Conservation (phyloP, 306 rosid genomes). For the Lupinus albus region DNA sequence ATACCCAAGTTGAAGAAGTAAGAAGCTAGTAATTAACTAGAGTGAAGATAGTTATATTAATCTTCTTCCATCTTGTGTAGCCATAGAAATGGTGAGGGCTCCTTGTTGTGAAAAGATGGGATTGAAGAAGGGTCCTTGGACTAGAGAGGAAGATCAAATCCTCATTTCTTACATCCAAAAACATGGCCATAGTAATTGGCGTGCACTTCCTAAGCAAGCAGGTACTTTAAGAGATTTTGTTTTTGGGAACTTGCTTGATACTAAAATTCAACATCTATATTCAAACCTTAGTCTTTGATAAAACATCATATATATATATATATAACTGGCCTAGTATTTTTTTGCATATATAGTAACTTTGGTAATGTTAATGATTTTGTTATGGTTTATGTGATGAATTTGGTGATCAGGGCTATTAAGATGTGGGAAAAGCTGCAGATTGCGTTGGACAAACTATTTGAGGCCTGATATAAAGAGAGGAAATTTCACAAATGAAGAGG, state of each 20-base stretch:
- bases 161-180: constrained; percentile 59
- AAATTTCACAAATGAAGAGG: constrained; percentile 81
- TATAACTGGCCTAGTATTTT: not conserved
- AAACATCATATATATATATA: not conserved
- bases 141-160: constrained; percentile 78
- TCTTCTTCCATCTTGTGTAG: not conserved
- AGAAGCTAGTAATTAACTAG: not conserved
- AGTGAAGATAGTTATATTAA: not conserved
- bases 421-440: constrained; percentile 96
- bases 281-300: not conserved
- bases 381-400: constrained; percentile 9
- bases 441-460: constrained; percentile 85
- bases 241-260: no score
- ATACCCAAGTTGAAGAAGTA: constrained; percentile 47
- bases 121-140: constrained; percentile 91
- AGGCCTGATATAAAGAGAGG: constrained; percentile 96
- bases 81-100: constrained; percentile 72
- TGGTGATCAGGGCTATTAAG: constrained; percentile 69
- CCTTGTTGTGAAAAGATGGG: constrained; percentile 98
- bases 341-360: not conserved
- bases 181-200: constrained; percentile 89
- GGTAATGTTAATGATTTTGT: constrained; percentile 19
- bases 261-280: no score
- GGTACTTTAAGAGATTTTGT: constrained; percentile 47
- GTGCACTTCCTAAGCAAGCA: constrained; percentile 95